Percentiles rank a stretch among this genome's conserved stretches.
These are phyloP conservation scores for Chenopodium formosanum DNA, from an alignment of 148 eudicot species.

Conservation along the genomic window DNA sequence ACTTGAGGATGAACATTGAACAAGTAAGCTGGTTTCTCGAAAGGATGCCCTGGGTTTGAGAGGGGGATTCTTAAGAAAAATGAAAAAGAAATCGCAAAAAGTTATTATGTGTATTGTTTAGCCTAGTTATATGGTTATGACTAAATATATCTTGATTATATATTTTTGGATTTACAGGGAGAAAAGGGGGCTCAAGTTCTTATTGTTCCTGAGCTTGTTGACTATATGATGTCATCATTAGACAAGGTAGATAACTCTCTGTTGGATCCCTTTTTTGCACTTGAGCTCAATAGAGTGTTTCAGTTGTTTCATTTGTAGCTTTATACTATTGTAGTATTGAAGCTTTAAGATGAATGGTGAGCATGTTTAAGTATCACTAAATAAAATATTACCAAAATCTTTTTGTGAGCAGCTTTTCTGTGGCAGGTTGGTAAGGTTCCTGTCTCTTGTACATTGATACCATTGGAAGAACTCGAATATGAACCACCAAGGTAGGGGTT, in stretches of 20 bases:
- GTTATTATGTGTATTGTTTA: background rate
- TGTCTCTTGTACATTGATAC: slow-evolving; percentile 68
- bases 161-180: slow-evolving; percentile 49
- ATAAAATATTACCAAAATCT: background rate
- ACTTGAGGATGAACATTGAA: background rate
- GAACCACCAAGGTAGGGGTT: slow-evolving; percentile 73
- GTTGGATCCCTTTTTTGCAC: background rate
- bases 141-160: slow-evolving; percentile 4
- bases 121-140: background rate
- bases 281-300: background rate
- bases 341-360: slow-evolving; percentile 6
- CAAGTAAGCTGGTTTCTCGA: background rate
- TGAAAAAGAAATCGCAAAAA: background rate
- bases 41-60: background rate
- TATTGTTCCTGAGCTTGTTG: slow-evolving; percentile 86
- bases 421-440: slow-evolving; percentile 84
- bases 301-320: background rate
- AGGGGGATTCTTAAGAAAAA: background rate
- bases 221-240: slow-evolving; percentile 63
- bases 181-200: slow-evolving; percentile 91
- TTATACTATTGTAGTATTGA: background rate
- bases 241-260: slow-evolving; percentile 56
- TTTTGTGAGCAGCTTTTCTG: slow-evolving; percentile 20
- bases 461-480: slow-evolving; percentile 72
- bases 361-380: background rate